phyloP scores from a whole-genome alignment of 768 basidiomycete species.

The Termitomyces eurrhizus region DNA sequence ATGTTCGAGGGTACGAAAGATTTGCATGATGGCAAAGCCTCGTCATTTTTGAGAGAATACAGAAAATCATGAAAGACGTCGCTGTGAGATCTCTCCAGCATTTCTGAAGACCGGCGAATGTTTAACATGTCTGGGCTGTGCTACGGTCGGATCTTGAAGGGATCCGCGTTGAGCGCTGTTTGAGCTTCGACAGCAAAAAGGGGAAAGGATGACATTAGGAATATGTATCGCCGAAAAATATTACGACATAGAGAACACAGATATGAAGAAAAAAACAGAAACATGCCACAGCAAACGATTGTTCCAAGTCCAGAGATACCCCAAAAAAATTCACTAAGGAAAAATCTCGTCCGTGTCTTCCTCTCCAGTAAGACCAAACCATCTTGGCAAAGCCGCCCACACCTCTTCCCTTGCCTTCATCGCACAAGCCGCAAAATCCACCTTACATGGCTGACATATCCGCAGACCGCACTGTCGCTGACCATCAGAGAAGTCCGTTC shows the following conservation, averaged over 20 bases:
- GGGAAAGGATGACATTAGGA: neutral
- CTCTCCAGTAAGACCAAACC: constrained; percentile 49
- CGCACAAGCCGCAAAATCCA: constrained; percentile 36
- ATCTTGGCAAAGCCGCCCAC: constrained; percentile 56
- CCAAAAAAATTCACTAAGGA: neutral
- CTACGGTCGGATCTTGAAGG: neutral
- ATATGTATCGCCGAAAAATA: neutral
- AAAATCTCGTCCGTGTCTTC: constrained; percentile 6
- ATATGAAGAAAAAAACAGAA: neutral
- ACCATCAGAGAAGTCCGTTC: constrained; percentile 69
- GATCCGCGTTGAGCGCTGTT: neutral
- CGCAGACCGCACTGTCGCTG: constrained; percentile 46
- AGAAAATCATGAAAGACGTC: neutral
- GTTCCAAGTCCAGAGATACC: neutral
- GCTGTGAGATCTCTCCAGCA: too few relatives aligned
- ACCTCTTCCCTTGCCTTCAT: constrained; percentile 50
- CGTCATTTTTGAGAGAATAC: too few relatives aligned
- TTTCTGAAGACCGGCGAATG: too few relatives aligned
- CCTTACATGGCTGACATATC: constrained; percentile 50
- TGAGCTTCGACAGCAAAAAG: constrained; percentile 6
- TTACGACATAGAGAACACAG: neutral
- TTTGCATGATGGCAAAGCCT: too few relatives aligned
- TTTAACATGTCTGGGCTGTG: too few relatives aligned
- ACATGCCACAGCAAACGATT: neutral
- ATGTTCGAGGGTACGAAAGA: too few relatives aligned